Evolutionary conservation across 768 basidiomycete genomes (phyloP), one percentile per base, ranked within the genome.

Genomic region (Amyloporia xantha): DNA sequence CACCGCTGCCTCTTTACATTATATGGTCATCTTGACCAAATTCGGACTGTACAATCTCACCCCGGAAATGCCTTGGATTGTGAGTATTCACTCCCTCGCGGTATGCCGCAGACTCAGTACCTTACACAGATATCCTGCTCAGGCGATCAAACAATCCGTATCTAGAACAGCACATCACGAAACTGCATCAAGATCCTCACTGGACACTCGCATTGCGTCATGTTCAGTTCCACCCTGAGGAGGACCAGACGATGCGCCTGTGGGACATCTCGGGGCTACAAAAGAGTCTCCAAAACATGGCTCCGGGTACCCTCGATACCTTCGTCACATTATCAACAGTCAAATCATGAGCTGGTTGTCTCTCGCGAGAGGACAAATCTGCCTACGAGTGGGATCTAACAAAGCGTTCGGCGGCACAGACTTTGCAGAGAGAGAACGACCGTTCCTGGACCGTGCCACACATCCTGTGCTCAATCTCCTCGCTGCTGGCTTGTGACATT

Each of bases 21-120:
- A 9, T 87, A 91, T 59, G 92, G 92, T 11, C 92, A 99, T 70
- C 72, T 99, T 46, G 96, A 99, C 73, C 98, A 98, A 61, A 86
- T 99, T 25, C 88, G 96, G 39, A 93, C 93, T 3, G 93, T 96
- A 50, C 93, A 93, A 63, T 98, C 97, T 66, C 95, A 98, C 67
- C 93, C 95, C 60, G 94, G 94, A 96, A 67, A 96, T 96, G 86
- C 95, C 95, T 9, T 99, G 95, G 95, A 97, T 98, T 66, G 92
- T 96, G 66, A 72, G 91, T 74, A 46, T 20, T 28, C 23, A 21
- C 38, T n/a, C 1, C 21, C 23, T 5, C 17, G 9, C 21, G 17
- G 2, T 17, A n/a, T 60, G 21, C 11, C 11, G 10, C 15, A 30
- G 28, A 40, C 19, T 25, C 7, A 20, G 21, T 57, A 21, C 11